Percentiles rank a stretch among this genome's conserved stretches.
phyloP scores from a whole-genome alignment of 306 rosid genomes.

The Pueraria montana region DNA sequence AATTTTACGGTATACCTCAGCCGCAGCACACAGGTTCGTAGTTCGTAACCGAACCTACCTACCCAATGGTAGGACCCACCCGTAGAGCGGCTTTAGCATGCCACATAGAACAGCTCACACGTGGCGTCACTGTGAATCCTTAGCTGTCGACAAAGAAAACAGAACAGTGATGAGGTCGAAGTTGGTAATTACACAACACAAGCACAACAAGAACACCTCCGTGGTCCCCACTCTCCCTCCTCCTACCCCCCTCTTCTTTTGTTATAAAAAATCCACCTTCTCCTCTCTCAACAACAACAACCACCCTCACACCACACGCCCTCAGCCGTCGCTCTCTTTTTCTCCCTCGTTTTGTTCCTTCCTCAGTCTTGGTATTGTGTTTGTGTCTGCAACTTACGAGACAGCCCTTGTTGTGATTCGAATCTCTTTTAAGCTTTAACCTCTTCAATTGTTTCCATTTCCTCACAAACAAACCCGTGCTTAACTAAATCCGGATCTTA shows the following conservation, averaged over 20 bases:
- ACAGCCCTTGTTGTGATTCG: neutral
- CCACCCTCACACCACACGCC: constrained; percentile 54
- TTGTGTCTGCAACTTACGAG: neutral
- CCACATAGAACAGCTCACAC: constrained; percentile 79
- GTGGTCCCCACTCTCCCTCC: constrained; percentile 49
- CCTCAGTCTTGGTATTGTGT: neutral
- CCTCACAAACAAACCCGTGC: neutral
- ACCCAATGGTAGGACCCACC: constrained; percentile 65
- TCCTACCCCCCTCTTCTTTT: neutral
- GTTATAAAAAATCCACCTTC: constrained; percentile 60
- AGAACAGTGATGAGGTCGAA: constrained; percentile 24
- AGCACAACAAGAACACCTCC: neutral
- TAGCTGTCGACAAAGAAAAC: constrained; percentile 56
- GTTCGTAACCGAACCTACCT: neutral
- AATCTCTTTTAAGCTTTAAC: neutral
- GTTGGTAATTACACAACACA: constrained; percentile 38
- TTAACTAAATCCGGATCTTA: constrained; percentile 17
- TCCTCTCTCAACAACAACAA: constrained; percentile 40
- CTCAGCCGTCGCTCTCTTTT: constrained; percentile 35
- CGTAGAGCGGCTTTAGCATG: constrained; percentile 77
- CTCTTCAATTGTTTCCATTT: neutral
- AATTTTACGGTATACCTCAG: neutral
- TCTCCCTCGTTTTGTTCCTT: neutral
- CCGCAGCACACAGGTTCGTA: constrained; percentile 12
- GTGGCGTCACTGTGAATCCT: constrained; percentile 59